Conservation (phyloP, 2,329 filamentous ascomycete genomes). For the Neonectria hederae region DNA sequence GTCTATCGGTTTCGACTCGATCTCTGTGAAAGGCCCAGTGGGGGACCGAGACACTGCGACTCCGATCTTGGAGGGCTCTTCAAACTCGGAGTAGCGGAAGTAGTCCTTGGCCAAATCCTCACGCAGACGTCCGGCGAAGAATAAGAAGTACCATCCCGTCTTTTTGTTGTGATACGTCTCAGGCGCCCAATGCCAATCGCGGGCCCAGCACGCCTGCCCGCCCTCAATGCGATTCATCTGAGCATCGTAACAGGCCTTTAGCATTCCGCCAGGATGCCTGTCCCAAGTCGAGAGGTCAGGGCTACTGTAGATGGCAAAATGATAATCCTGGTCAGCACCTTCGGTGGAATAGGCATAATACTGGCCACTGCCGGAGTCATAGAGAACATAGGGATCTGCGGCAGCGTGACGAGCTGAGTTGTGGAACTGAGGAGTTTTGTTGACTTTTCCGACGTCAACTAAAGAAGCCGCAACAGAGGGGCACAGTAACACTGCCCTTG, state of each 20-base stretch:
- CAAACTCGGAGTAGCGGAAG: constrained; percentile 48
- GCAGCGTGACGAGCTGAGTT: constrained; percentile 46
- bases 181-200: constrained; percentile 50
- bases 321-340: constrained; percentile 44
- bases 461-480: background rate
- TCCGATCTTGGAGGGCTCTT: constrained; percentile 49
- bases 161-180: constrained; percentile 49
- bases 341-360: constrained; percentile 51
- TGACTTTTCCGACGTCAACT: background rate
- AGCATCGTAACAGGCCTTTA: constrained; percentile 46
- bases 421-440: constrained; percentile 44
- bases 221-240: constrained; percentile 42
- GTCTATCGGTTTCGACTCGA: constrained; percentile 44
- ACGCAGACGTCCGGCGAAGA: constrained; percentile 48
- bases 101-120: constrained; percentile 46
- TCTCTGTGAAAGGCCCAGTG: constrained; percentile 47
- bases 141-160: constrained; percentile 51
- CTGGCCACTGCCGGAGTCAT: constrained; percentile 41
- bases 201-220: constrained; percentile 49
- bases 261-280: constrained; percentile 44
- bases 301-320: constrained; percentile 49
- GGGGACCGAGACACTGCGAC: constrained; percentile 48
- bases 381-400: constrained; percentile 48
- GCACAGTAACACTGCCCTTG: background rate
- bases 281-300: constrained; percentile 50